Base-by-base conservation (phyloP, 805 yeast species). In the Ogataea trehalophila region DNA sequence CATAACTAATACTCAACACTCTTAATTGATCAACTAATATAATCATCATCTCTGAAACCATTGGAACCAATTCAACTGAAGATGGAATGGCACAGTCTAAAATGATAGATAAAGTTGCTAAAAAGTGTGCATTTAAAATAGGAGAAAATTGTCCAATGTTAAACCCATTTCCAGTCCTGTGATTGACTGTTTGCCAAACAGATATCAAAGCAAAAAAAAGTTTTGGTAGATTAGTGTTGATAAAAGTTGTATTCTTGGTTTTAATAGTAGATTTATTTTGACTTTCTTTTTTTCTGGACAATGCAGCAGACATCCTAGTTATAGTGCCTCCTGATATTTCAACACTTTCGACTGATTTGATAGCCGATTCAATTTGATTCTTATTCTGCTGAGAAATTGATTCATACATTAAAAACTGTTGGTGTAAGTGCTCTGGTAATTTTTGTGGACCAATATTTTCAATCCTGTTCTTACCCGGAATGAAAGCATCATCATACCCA, bases 71-170 rank as follows among this genome's bases (percentile, higher is more conserved):
- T 39, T 77, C 75, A 1, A 66, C 52, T 0, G 79, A 66, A 2
- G 79, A 66, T 1, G 88, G 89, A 50, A 78, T 75, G 0, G 85
- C 80, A 43, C 80, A 68, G 45, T 78, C 79, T 18, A 83, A 60
- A 2, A 85, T 55, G n/a, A 85, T 57, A 0, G 80, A 72, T 45
- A 85, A 57, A 0, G 87, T 81, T 45, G 77, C 74, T 41, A 85
- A 54, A 60, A 73, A 84, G 58, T 85, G 91, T 0, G 79, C 72
- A 34, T 71, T 69, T 18, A 85, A 62, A 1, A 83, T 55, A 1
- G 77, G 72, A 0, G 85, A 75, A 55, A 79, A 79, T 37, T 69
- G 73, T 0, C 87, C 85, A 35, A 77, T 64, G 38, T 68, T 66
- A 37, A 75, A 71, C 8, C 73, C 78, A 13, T 39, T 35, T 1